These are phyloP conservation scores for Glebionis coronaria DNA, from an alignment of 129 eudicot species.

Conservation along the genomic window DNA sequence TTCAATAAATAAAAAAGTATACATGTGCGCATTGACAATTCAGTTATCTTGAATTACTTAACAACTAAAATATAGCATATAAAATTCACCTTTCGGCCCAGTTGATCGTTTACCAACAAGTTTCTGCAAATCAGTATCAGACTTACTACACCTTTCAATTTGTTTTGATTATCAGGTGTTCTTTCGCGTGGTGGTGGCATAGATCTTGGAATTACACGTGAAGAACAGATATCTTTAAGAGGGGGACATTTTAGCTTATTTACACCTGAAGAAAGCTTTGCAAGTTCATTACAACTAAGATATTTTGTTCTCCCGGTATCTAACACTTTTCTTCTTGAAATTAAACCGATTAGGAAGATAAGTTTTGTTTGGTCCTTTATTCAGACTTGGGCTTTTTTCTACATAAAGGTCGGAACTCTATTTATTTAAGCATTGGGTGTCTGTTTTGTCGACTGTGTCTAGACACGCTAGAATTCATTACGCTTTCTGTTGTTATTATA, in stretches of 20 bases:
- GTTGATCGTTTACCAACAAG: too few species aligned
- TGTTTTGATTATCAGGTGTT: not conserved
- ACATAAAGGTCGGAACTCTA: not conserved
- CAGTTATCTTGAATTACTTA: too few species aligned
- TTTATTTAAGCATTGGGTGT: not conserved
- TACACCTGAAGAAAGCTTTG: slow-evolving; percentile 38
- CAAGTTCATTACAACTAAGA: slow-evolving; percentile 45
- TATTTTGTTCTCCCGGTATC: slow-evolving; percentile 44
- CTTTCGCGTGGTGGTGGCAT: slow-evolving; percentile 17
- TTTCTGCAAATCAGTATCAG: too few species aligned
- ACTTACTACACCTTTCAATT: too few species aligned
- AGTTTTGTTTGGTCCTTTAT: slow-evolving; percentile 15
- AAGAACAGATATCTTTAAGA: not conserved
- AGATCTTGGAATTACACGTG: slow-evolving; percentile 12
- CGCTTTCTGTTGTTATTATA: too few species aligned
- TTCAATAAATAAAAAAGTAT: slow-evolving; percentile 1
- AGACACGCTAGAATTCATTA: too few species aligned
- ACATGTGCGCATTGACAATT: too few species aligned
- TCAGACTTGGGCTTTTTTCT: not conserved
- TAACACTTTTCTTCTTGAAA: slow-evolving; percentile 33
- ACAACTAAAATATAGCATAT: too few species aligned
- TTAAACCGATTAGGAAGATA: slow-evolving; percentile 9
- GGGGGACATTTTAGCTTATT: not conserved
- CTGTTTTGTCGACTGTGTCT: too few species aligned
- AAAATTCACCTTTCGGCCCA: too few species aligned